Percentiles rank a stretch among this genome's conserved stretches.
Conservation (phyloP, 306 rosid species). For the Lathyrus tuberosus region DNA sequence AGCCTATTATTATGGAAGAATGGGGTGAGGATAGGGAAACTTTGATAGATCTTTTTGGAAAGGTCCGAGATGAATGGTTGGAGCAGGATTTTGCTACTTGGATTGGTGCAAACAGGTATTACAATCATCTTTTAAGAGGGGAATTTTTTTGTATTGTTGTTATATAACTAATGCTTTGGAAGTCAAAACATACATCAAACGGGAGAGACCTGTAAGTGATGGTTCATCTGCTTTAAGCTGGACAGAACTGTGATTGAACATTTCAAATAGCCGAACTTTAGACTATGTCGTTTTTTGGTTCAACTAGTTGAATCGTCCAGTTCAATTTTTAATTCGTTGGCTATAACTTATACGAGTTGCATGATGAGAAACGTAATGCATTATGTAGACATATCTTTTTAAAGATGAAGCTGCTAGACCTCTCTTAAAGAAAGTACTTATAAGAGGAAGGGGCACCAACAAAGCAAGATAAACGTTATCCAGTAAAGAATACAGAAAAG, state of each 20-base stretch:
- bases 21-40: slow-evolving; percentile 82
- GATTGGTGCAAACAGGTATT: slow-evolving; percentile 95
- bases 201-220: background rate
- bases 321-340: background rate
- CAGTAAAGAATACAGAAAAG: no score
- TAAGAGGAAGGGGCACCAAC: no score
- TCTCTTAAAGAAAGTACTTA: no score
- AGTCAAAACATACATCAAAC: background rate
- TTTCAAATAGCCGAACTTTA: background rate
- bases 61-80: slow-evolving; percentile 92
- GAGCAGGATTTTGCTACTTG: slow-evolving; percentile 72
- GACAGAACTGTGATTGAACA: background rate
- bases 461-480: no score
- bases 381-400: slow-evolving; percentile 10
- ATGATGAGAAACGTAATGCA: slow-evolving; percentile 3
- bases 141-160: slow-evolving; percentile 1
- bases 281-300: background rate
- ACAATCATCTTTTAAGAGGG: slow-evolving; percentile 20
- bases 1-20: slow-evolving; percentile 76
- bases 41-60: slow-evolving; percentile 73
- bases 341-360: background rate
- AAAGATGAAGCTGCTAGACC: background rate
- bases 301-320: background rate
- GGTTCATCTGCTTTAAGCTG: background rate
- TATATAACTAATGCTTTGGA: background rate